These are phyloP conservation scores for Tetracladium marchalianum DNA, from an alignment of 495 filamentous ascomycete genomes.

Conservation along the genomic window DNA sequence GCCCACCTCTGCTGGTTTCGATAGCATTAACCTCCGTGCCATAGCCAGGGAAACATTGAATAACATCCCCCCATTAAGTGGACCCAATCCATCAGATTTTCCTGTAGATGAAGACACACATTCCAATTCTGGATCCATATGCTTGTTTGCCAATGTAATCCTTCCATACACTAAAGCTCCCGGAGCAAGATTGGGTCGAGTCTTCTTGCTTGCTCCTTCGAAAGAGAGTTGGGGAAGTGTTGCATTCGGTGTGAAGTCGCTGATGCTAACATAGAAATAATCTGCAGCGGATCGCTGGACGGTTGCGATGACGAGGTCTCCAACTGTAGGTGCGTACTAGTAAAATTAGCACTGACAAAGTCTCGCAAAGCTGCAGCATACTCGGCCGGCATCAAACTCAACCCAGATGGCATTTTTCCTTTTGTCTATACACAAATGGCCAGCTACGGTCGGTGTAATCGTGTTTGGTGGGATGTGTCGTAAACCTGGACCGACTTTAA, in stretches of 20 bases:
- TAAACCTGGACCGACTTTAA: conserved; percentile 81
- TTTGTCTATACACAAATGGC: conserved; percentile 61
- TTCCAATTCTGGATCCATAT: conserved; percentile 82
- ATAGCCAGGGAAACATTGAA: conserved; percentile 73
- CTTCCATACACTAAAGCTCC: conserved; percentile 84
- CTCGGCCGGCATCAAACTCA: conserved; percentile 56
- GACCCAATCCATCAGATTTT: conserved; percentile 81
- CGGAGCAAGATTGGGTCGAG: conserved; percentile 61
- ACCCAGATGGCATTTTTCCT: conserved; percentile 75
- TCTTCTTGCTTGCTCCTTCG: conserved; percentile 86
- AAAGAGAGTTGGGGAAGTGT: conserved; percentile 81
- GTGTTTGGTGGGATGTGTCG: conserved; percentile 60
- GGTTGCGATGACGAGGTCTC: conserved; percentile 79
- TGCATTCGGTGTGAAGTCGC: conserved; percentile 61
- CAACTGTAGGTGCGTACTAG: conserved; percentile 66
- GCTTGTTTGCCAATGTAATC: conserved; percentile 59
- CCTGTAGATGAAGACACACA: conserved; percentile 81
- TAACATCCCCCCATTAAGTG: conserved; percentile 76
- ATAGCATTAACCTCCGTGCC: conserved; percentile 64
- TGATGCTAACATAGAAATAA: conserved; percentile 51
- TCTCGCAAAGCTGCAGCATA: conserved; percentile 23
- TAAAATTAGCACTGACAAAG: conserved; percentile 5
- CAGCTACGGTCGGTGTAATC: conserved; percentile 68
- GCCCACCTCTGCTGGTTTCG: conserved; percentile 50
- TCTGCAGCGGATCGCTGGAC: conserved; percentile 67